Evolutionary conservation across 495 filamentous ascomycete species (phyloP), one percentile per base, ranked within the genome.

Genomic region (Xylaria sp.): DNA sequence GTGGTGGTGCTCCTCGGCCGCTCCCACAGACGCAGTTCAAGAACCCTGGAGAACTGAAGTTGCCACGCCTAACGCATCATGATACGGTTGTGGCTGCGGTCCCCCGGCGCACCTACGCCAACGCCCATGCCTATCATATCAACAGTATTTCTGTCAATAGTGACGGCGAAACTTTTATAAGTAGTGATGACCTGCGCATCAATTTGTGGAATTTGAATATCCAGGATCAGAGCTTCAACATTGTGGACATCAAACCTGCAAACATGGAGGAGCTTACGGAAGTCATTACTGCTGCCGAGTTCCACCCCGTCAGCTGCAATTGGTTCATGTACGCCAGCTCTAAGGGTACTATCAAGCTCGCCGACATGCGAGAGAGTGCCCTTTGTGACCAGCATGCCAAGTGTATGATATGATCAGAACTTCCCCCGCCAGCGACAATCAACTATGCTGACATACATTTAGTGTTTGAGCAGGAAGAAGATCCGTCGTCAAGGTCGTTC

Each of bases 261-360:
- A 99, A 99, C 81, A 99, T 99, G 96, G 96, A 99, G 81, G 96
- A 99, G 84, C 86, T 99, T 73, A 99, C 96, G 2, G 96, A 99
- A 81, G 96, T 99, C 68, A 98, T 99, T 75, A 99, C 96, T 35
- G 96, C 96, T 43, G 97, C 96, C 55, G 96, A 99, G 78, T 99
- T 99, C 80, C 96, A 99, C 80, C 96, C 96, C 35, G 86, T 90
- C 75, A 97, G 95, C 85, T 99, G 96, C 85, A 99, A 99, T 82
- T 97, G 93, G 94, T 99, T 99, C 83, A 99, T 99, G 97, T 99
- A 99, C 80, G 96, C 96, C 69, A 98, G 95, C 79, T 98, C 95
- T 61, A 99, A 99, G 82, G 96, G 96, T 66, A 99, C 96, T 14
- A 98, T 99, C 85, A 99, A 99, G 84, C 86, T 99, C 66, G 96